Conservation (phyloP, 176 grass and related monocot species). For the Musa beccarii region DNA sequence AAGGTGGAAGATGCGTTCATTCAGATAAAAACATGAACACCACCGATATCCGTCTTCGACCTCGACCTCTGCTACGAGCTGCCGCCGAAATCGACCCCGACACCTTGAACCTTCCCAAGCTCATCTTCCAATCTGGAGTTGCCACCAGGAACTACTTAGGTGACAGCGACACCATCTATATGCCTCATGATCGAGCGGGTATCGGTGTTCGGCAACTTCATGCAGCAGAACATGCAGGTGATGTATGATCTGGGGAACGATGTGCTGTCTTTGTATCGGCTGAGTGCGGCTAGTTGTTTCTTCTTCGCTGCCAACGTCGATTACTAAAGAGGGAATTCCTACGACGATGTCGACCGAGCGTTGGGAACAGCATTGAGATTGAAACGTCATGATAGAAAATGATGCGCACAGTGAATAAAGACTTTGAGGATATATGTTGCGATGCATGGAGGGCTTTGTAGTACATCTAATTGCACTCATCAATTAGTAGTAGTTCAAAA, state of each 20-base stretch:
- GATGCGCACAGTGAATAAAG: too few species aligned
- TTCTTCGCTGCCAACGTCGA: too few species aligned
- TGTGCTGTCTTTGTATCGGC: constrained; percentile 12
- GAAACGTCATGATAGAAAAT: too few species aligned
- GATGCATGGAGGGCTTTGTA: too few species aligned
- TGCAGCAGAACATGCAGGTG: constrained; percentile 25
- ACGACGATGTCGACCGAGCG: too few species aligned
- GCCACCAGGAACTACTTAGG: constrained; percentile 46
- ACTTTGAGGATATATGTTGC: too few species aligned
- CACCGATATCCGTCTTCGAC: neutral
- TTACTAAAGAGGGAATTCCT: too few species aligned
- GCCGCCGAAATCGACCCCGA: neutral
- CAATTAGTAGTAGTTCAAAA: too few species aligned
- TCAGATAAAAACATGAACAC: constrained; percentile 27
- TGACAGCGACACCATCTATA: constrained; percentile 13
- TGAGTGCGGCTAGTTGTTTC: constrained; percentile 4
- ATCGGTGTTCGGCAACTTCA: constrained; percentile 16
- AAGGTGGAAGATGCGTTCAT: constrained; percentile 32
- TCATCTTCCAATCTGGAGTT: constrained; percentile 58
- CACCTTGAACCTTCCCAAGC: constrained; percentile 29
- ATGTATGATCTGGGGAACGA: constrained; percentile 27
- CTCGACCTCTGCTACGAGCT: constrained; percentile 46
- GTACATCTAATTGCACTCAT: too few species aligned
- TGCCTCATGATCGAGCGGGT: constrained; percentile 43
- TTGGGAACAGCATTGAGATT: too few species aligned